Conservation (phyloP, 176 grass and related monocot genomes). For the Otatea glauca region DNA sequence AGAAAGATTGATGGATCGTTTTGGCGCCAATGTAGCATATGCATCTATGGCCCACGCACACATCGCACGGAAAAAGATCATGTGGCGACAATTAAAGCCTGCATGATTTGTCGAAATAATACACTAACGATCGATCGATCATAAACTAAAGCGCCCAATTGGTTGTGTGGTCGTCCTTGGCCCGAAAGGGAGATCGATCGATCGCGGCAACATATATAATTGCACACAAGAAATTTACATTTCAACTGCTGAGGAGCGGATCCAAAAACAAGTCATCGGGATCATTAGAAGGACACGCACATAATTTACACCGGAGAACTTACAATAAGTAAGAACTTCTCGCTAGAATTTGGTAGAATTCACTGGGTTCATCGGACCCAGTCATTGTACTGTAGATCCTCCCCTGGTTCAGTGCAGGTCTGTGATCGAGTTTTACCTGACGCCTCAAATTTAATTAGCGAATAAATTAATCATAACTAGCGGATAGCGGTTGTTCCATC, state of each 20-base stretch:
- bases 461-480: conserved; percentile 17
- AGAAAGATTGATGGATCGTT: neutral
- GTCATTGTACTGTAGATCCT: too few species aligned
- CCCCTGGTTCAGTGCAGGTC: neutral
- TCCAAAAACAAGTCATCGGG: too few species aligned
- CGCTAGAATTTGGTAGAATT: too few species aligned
- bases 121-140: neutral
- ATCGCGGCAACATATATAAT: conserved; percentile 34
- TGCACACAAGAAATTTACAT: conserved; percentile 39
- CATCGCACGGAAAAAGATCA: conserved; percentile 41
- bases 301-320: too few species aligned
- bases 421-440: conserved; percentile 32
- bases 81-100: conserved; percentile 51
- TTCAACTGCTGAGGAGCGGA: neutral
- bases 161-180: conserved; percentile 26
- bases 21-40: neutral
- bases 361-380: too few species aligned
- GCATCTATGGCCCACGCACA: conserved; percentile 10
- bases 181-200: neutral
- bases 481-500: conserved; percentile 6
- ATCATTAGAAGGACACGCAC: too few species aligned
- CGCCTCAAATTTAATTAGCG: conserved; percentile 15
- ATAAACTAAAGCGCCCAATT: conserved; percentile 45
- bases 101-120: conserved; percentile 54
- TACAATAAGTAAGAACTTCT: too few species aligned